Evolutionary conservation across 2,329 filamentous ascomycete species (phyloP).

Genomic region (Biscogniauxia marginata): DNA sequence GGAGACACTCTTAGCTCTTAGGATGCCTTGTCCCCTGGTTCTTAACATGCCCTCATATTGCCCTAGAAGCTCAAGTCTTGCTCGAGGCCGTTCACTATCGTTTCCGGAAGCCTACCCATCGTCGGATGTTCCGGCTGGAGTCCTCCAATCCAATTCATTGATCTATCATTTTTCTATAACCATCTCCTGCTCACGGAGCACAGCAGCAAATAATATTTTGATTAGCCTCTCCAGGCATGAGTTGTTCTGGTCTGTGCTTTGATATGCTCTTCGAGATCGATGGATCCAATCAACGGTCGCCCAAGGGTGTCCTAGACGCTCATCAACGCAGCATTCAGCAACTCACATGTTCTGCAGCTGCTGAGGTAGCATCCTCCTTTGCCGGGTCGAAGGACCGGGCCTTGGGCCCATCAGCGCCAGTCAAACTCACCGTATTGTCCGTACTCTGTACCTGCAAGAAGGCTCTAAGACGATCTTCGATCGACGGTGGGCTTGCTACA

Average conservation of each 20-base stretch:
- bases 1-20: background rate
- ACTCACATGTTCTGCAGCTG: slow-evolving; percentile 20
- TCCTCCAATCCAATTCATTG: background rate
- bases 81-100: background rate
- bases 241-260: background rate
- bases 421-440: slow-evolving; percentile 8
- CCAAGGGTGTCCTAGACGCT: background rate
- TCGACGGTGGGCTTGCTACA: slow-evolving; percentile 15
- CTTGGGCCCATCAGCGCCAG: slow-evolving; percentile 13
- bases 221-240: background rate
- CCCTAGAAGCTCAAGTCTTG: background rate
- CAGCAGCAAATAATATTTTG: background rate
- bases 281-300: background rate
- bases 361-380: slow-evolving; percentile 22
- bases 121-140: background rate
- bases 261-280: background rate
- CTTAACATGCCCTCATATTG: background rate
- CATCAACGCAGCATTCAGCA: slow-evolving; percentile 10
- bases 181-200: background rate
- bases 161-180: background rate
- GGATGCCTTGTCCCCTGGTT: background rate
- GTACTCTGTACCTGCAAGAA: slow-evolving; percentile 6
- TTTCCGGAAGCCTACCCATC: background rate
- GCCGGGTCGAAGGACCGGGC: slow-evolving; percentile 23
- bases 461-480: slow-evolving; percentile 12